Conservation (phyloP, 345 rosid genomes). For the Salix exigua region DNA sequence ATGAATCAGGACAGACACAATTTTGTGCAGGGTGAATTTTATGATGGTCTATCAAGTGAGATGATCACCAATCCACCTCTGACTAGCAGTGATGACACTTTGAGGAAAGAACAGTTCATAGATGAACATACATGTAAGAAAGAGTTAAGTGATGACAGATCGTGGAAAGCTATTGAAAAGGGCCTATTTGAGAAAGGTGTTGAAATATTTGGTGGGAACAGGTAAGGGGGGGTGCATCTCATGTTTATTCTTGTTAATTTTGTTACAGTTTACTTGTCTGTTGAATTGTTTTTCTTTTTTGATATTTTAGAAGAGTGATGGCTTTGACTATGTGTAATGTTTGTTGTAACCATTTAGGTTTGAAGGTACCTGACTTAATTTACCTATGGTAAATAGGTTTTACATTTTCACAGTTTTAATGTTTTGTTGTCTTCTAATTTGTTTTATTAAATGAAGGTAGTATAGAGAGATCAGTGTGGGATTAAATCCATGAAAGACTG, state of each 20-base stretch:
- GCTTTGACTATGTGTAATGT: neutral
- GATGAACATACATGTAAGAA: constrained; percentile 54
- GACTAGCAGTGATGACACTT: constrained; percentile 43
- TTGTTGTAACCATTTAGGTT: neutral
- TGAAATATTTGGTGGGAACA: constrained; percentile 91
- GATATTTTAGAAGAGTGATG: neutral
- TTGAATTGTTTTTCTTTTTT: neutral
- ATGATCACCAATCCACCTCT: constrained; percentile 40
- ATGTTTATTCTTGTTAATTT: neutral
- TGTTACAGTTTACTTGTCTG: neutral
- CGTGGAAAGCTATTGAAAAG: constrained; percentile 86
- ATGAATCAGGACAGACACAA: constrained; percentile 30
- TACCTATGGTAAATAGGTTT: constrained; percentile 8
- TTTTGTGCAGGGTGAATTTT: constrained; percentile 38
- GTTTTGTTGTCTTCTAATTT: neutral
- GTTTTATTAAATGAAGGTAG: neutral
- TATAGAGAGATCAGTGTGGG: neutral
- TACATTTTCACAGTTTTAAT: neutral
- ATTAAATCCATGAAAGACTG: neutral
- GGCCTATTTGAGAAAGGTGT: constrained; percentile 87
- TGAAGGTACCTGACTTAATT: neutral
- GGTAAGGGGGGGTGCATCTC: constrained; percentile 40
- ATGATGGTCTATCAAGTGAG: constrained; percentile 37
- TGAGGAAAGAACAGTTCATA: constrained; percentile 62
- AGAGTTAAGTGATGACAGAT: constrained; percentile 46